phyloP scores from a whole-genome alignment of 2,329 filamentous ascomycete genomes.

The Paecilomyces variotii region DNA sequence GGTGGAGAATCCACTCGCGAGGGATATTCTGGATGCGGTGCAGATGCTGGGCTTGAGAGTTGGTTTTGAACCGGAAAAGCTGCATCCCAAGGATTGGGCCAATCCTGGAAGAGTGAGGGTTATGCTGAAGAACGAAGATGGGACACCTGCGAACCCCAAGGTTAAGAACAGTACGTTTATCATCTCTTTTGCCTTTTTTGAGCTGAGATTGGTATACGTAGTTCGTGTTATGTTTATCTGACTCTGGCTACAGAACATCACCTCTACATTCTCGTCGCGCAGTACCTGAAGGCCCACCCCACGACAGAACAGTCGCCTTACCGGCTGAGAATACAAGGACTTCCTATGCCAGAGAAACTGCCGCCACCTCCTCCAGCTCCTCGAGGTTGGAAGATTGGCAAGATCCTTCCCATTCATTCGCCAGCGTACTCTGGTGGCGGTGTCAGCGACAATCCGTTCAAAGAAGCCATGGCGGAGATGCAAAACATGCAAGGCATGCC shows the following conservation, averaged over 20 bases:
- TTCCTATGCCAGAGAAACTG: conserved; percentile 58
- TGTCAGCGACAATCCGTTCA: conserved; percentile 86
- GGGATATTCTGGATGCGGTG: conserved; percentile 83
- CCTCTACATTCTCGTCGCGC: conserved; percentile 71
- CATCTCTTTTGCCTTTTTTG: background rate
- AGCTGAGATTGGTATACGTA: background rate
- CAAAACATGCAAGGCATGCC: conserved; percentile 40
- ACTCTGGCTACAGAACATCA: conserved; percentile 56
- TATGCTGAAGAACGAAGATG: conserved; percentile 52
- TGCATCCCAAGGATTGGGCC: conserved; percentile 93
- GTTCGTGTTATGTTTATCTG: background rate
- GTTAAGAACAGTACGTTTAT: conserved; percentile 56
- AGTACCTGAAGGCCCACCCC: conserved; percentile 69
- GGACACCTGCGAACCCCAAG: conserved; percentile 40
- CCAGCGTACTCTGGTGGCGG: conserved; percentile 87
- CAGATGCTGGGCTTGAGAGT: conserved; percentile 51
- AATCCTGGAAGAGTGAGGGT: conserved; percentile 89
- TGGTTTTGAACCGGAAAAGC: conserved; percentile 86
- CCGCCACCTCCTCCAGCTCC: conserved; percentile 70
- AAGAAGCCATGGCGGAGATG: conserved; percentile 98
- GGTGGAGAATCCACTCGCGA: conserved; percentile 75
- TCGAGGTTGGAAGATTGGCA: conserved; percentile 82
- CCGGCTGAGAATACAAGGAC: conserved; percentile 63
- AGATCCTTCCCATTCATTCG: conserved; percentile 76
- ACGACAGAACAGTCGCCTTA: conserved; percentile 65